Percentiles rank a stretch among this genome's conserved stretches.
Evolutionary conservation across 768 basidiomycete genomes (phyloP).

Genomic region (Pleurotus tuber-regium): DNA sequence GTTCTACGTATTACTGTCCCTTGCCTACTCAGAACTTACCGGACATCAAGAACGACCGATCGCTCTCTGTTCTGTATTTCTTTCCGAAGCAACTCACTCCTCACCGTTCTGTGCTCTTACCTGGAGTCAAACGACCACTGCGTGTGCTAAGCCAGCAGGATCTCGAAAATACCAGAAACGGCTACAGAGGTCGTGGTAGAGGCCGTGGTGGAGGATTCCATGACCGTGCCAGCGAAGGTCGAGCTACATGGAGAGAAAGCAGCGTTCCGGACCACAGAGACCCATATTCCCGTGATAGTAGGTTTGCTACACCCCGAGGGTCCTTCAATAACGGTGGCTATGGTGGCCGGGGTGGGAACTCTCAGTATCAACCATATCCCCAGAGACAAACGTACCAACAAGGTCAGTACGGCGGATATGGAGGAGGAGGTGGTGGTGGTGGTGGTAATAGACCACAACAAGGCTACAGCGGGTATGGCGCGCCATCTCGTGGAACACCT

Average conservation of each 20-base stretch:
- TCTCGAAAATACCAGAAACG: constrained; percentile 61
- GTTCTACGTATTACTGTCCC: constrained; percentile 84
- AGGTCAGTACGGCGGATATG: constrained; percentile 28
- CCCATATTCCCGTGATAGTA: constrained; percentile 27
- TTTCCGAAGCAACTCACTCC: constrained; percentile 87
- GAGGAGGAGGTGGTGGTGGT: constrained; percentile 27
- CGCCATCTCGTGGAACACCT: constrained; percentile 23
- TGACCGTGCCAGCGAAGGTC: constrained; percentile 37
- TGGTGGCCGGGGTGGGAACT: constrained; percentile 19
- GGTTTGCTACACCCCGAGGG: constrained; percentile 26
- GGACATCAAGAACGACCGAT: constrained; percentile 85
- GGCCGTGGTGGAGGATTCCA: constrained; percentile 40
- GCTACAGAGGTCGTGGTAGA: constrained; percentile 49
- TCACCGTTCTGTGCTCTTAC: constrained; percentile 81
- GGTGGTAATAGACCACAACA: constrained; percentile 18
- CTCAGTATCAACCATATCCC: constrained; percentile 31
- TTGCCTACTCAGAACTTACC: constrained; percentile 56
- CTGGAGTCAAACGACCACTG: constrained; percentile 59
- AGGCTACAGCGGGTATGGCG: constrained; percentile 21
- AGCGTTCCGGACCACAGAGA: constrained; percentile 11
- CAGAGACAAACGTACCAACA: constrained; percentile 31
- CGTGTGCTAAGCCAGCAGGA: constrained; percentile 68
- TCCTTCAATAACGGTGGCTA: constrained; percentile 28
- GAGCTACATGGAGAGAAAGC: constrained; percentile 31
- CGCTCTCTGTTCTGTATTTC: constrained; percentile 82